phyloP scores from a whole-genome alignment of 345 rosid genomes.

The Anastatica hierochuntica region DNA sequence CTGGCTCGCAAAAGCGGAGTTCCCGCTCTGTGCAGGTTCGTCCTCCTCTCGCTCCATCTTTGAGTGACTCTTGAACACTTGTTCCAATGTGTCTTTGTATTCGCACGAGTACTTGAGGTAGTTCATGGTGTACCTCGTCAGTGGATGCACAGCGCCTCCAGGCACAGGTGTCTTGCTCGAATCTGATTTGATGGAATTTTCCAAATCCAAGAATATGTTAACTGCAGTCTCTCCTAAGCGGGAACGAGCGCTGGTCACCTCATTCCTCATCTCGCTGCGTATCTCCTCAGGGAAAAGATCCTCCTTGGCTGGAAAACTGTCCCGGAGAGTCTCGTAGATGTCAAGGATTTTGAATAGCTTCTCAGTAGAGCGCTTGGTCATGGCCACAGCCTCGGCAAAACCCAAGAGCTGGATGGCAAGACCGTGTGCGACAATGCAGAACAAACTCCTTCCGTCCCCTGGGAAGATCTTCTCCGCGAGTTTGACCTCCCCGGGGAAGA shows the following conservation, averaged over 20 bases:
- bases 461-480: constrained; percentile 43
- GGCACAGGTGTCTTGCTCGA: constrained; percentile 61
- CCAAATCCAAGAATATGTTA: constrained; percentile 55
- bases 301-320: constrained; percentile 33
- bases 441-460: constrained; percentile 29
- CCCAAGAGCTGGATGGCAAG: constrained; percentile 58
- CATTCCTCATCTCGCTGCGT: constrained; percentile 40
- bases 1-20: constrained; percentile 37
- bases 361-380: constrained; percentile 60
- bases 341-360: constrained; percentile 79
- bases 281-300: constrained; percentile 35
- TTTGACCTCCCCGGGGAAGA: constrained; percentile 48
- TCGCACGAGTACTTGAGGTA: constrained; percentile 66
- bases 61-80: constrained; percentile 64
- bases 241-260: constrained; percentile 36
- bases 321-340: constrained; percentile 62
- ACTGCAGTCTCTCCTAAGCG: constrained; percentile 69
- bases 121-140: constrained; percentile 83
- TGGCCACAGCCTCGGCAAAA: constrained; percentile 65
- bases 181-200: constrained; percentile 63
- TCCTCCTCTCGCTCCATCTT: constrained; percentile 62
- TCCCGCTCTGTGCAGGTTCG: constrained; percentile 1
- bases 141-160: constrained; percentile 84
- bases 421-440: constrained; percentile 40
- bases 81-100: constrained; percentile 67